Base-by-base conservation (phyloP, 1,139 yeast genomes). In the Pichia terricola region DNA sequence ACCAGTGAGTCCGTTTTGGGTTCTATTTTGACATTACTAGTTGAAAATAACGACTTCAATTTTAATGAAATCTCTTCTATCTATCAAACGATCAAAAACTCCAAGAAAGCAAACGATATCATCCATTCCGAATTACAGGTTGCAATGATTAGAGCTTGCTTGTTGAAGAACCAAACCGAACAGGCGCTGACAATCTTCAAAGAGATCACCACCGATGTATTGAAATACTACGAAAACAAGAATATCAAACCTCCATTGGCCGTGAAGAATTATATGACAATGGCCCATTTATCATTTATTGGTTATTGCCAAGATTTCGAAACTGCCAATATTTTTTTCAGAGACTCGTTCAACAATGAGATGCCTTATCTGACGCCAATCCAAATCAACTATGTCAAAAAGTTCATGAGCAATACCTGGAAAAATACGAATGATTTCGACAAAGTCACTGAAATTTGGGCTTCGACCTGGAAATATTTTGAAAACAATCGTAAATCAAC, bases 281-380 rank as follows among this genome's bases (percentile, higher is more conserved):
- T 81, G 58, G 79, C 83, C 43, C 95, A 84, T 64, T 72, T 82
- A 51, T 73, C 83, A 4, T 87, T 88, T 57, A 79, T 88, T 56
- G 95, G 95, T 41, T 79, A 78, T 52, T 83, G 91, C 61, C 75
- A 76, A 52, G 94, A 87, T 56, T 67, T 79, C 43, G 70, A 71
- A 34, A 78, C 87, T 41, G 86, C 95, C 3, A 75, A 74, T 54
- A 75, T 77, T 41, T 84, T 84, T 58, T 87, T 83, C 57, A 77
- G 78, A 51, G 81, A 81, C 57, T 88, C 88, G 1, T 64, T 82
- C 40, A 69, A 70, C 42, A 65, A 67, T 40, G 78, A 76, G 48
- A 75, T 83, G 67, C 94, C 95, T 11, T 86, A 85, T 61, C 66
- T 67, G 45, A 78, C 83, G 27, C 75, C 74, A 38, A 71, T 86